Evolutionary conservation across 208 protist species (phyloP), one percentile per base, ranked within the genome.

Genomic region (Trichomonas tenax): DNA sequence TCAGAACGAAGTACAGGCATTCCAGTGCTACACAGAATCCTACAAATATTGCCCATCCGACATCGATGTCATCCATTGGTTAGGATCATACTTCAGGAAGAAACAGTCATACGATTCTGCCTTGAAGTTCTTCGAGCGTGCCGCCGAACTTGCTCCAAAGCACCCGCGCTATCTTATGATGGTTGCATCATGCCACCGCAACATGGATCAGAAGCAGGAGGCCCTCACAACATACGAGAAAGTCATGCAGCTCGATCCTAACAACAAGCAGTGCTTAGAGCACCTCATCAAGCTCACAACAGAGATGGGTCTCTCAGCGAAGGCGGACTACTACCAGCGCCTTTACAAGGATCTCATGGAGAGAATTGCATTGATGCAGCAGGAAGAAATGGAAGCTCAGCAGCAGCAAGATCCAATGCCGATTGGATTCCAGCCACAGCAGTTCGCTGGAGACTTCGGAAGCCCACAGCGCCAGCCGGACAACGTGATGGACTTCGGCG

Each of bases 1-100:
- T 34, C 98, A 48, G 31, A 96, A 96, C 40, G 86, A 97, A 40
- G n/a, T 63, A 0, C 96, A 96, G 44, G 96, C 97, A 36, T 97
- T 97, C 31, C 96, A 97, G 36, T 96, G 93, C 41, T 97, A 96
- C 46, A 93, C 34, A 4, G 96, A 96, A 89, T 49, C 46, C 0
- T 96, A 63, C 34, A 96, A 96, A 40, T 96, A 58, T 34, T 44
- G 45, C 17, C 98, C 99, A 96, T 98, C 98, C 82, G 98, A 99
- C 97, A 99, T 99, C 97, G 98, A 99, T 96, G 98, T 99, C 81
- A 99, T 99, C 96, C 98, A 98, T 23, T 99, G 98, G 98, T 97
- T 99, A 0, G 99, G 99, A 36, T 48, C 72, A 31, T 97, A 96
- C 41, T 97, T 96, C 63, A 98, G 99, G 36, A 99, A 99, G 97